phyloP scores from a whole-genome alignment of 495 filamentous ascomycete genomes.

The Penicillium roqueforti region DNA sequence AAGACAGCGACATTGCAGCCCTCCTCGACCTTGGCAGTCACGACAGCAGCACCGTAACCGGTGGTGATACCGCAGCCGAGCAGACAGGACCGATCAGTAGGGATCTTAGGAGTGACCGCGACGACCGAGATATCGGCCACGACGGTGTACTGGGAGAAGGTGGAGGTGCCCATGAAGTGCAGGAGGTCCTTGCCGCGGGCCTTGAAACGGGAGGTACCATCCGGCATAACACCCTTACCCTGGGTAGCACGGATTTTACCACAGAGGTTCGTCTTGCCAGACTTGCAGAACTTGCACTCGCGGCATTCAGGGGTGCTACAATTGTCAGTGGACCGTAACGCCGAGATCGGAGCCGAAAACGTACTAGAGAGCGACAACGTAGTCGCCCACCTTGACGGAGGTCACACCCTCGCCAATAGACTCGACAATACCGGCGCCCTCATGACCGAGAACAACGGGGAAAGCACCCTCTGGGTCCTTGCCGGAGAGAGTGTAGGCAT shows the following conservation, averaged over 20 bases:
- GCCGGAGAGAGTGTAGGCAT: constrained; percentile 96
- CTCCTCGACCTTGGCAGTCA: constrained; percentile 85
- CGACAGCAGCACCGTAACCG: constrained; percentile 91
- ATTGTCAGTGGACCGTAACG: not conserved
- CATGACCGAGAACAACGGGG: constrained; percentile 92
- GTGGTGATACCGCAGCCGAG: constrained; percentile 98
- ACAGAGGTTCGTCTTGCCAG: constrained; percentile 98
- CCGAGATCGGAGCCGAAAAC: constrained; percentile 8
- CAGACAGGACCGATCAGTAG: constrained; percentile 93
- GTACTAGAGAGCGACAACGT: constrained; percentile 95
- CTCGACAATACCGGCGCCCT: constrained; percentile 96
- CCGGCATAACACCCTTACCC: constrained; percentile 94
- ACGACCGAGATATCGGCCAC: constrained; percentile 98
- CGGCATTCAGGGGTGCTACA: constrained; percentile 87
- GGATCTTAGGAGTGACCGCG: constrained; percentile 82
- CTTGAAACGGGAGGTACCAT: constrained; percentile 92
- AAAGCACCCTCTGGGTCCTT: constrained; percentile 99
- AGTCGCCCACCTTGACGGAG: constrained; percentile 72
- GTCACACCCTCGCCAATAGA: constrained; percentile 95
- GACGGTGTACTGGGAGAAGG: constrained; percentile 98
- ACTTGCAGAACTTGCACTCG: constrained; percentile 99
- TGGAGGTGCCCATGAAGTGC: constrained; percentile 99
- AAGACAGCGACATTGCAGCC: constrained; percentile 91
- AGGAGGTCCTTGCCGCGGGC: constrained; percentile 90
- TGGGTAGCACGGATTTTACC: constrained; percentile 98